A percentile compares a stretch with the other conserved stretches of the same genome.
These are phyloP conservation scores for Stephania japonica DNA, from an alignment of 164 flowering plant genomes.

Conservation along the genomic window DNA sequence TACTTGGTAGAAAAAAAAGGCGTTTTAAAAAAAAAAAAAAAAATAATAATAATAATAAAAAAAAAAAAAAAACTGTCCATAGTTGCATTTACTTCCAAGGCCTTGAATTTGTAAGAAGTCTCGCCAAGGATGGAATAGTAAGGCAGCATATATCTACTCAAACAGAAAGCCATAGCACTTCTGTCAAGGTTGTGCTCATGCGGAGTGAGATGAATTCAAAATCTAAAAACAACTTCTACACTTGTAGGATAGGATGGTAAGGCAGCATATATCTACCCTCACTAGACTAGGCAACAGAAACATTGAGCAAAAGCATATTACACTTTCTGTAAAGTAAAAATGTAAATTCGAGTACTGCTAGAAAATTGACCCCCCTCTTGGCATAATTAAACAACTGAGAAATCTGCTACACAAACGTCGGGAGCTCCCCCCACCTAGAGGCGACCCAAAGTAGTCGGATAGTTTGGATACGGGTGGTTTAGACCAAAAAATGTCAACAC, in stretches of 20 bases:
- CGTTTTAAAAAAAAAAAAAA: too few relatives aligned
- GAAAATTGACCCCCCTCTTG: not conserved
- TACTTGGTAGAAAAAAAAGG: too few relatives aligned
- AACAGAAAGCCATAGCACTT: not conserved
- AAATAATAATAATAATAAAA: too few relatives aligned
- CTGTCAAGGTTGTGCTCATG: not conserved
- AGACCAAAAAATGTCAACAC: too few relatives aligned
- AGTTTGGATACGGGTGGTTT: too few relatives aligned
- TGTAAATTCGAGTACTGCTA: too few relatives aligned
- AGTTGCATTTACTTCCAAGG: not conserved
- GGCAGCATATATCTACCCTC: not conserved
- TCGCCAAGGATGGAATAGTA: not conserved
- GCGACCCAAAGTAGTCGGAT: too few relatives aligned
- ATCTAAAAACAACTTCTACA: not conserved
- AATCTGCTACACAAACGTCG: not conserved
- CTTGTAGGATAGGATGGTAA: not conserved
- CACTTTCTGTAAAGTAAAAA: too few relatives aligned
- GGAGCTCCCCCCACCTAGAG: too few relatives aligned
- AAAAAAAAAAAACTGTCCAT: not conserved
- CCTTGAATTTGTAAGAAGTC: not conserved
- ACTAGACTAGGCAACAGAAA: not conserved
- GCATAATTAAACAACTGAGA: not conserved
- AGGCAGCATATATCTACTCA: too few relatives aligned
- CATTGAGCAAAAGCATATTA: not conserved
- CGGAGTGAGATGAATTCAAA: not conserved